Base-by-base conservation (phyloP, 2,329 filamentous ascomycete genomes). In the Arthrobotrys entomopaga region DNA sequence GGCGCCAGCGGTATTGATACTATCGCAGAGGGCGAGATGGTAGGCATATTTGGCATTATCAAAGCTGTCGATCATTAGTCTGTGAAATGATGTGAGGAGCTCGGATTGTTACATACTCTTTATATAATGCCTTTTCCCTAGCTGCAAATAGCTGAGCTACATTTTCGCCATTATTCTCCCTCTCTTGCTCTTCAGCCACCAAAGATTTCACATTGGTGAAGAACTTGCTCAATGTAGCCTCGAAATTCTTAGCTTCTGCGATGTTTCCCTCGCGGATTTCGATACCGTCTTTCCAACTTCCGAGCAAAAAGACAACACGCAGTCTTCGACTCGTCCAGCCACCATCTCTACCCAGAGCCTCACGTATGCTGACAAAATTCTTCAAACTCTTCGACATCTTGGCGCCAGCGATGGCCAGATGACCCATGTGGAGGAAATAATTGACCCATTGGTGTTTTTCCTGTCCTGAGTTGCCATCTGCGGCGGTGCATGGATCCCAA, bases 301-400 rank as follows among this genome's bases (percentile, higher is more conserved):
- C 92, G 78, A 96, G 87, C 52, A 98, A 82, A 82, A 97, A 97
- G 15, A 95, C 90, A 61, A 96, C 90, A 52, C 94, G 87, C 83
- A 97, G 86, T 65, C 88, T 89, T 72, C 94, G 86, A 0, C 93
- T 85, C 0, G 91, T 95, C 84, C 92, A 97, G 4, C 77, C 78
- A 8, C 69, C 69, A 42, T 86, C 86, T 38, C 84, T 83, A 2
- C 83, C 82, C 6, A 98, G 83, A 0, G 93, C 93, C 80, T 96
- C 91, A 29, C 92, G 87, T 76, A 98, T 96, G 0, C 94, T 97
- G 46, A 92, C 92, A 81, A 97, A 97, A 81, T 97, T 98, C 84
- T 98, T 97, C 67, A 98, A 83, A 15, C 89, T 92, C 82, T 98
- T 98, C 67, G 90, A 94, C 94, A 98, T 98, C 81, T 98, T 98